Base-by-base conservation (phyloP, 2,329 filamentous ascomycete genomes). In the Raffaelea ambrosiae region DNA sequence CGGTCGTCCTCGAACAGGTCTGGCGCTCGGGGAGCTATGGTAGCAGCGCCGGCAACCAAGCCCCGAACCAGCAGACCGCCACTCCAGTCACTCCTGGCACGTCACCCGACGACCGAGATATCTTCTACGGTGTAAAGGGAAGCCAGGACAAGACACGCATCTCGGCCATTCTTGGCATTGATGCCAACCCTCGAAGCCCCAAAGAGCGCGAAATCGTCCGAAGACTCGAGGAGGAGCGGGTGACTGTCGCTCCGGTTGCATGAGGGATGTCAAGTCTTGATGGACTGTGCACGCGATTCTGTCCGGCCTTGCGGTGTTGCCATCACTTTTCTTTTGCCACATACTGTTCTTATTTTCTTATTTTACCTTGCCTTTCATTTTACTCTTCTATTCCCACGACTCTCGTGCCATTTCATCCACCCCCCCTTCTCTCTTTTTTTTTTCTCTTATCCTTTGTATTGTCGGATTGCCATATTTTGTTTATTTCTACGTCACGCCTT, bases 1-100 rank as follows among this genome's bases (percentile, higher is more conserved):
- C 84, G 1, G 70, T 73, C 14, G 70, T 79, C 31, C 71, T 88
- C 19, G 84, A 88, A 66, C 81, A 83, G 60, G 79, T 82, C n/a
- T 88, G 84, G 81, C 74, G 71, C 60, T 67, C 68, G 10, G 72
- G 68, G 36, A 58, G 63, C 23, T 66, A 66, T 65, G 61, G 65
- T 60, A 47, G 50, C 29, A 46, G 44, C 26, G 52, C 43, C 51
- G 56, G 43, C 26, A 57, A 59, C 50, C 53, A 23, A 33, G 4
- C 3, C 13, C 45, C 45, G 23, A 43, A 47, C 63, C 50, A 61
- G 52, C 58, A 50, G 50, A 62, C 58, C 42, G 60, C 59, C 41
- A 72, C 69, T 22, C 77, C 76, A 43, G 70, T 81, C 56, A 77
- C 76, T 9, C 73, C 74, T 7, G 65, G 71, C 39, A 69, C 72